Percentiles rank a stretch among this genome's conserved stretches.
Conservation (phyloP, 2,329 filamentous ascomycete genomes). For the Pseudogymnoascus sp. region DNA sequence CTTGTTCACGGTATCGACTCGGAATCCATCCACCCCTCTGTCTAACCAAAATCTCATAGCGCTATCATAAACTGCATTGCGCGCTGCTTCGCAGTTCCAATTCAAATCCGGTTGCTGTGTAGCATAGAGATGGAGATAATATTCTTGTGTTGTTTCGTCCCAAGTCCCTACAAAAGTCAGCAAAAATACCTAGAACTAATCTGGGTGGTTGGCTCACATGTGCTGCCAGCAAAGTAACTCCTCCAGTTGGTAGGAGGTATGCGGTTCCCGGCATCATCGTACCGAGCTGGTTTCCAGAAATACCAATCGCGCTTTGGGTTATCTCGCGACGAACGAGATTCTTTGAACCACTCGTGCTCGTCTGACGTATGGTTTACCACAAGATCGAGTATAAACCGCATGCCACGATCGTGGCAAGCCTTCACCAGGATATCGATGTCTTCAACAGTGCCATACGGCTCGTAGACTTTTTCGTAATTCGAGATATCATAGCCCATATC, state of each 20-base stretch:
- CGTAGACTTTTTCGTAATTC: conserved; percentile 58
- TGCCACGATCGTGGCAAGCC: conserved; percentile 51
- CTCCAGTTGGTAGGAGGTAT: conserved; percentile 69
- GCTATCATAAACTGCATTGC: conserved; percentile 62
- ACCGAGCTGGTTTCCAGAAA: conserved; percentile 52
- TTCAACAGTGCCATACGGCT: conserved; percentile 55
- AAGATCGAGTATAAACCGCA: conserved; percentile 65
- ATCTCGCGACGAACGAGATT: conserved; percentile 41
- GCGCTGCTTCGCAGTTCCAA: conserved; percentile 63
- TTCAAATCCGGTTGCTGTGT: conserved; percentile 74
- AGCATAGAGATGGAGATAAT: conserved; percentile 69
- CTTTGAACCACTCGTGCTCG: conserved; percentile 56
- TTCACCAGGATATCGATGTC: conserved; percentile 56
- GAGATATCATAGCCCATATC: conserved; percentile 66
- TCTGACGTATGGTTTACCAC: conserved; percentile 72
- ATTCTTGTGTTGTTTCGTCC: conserved; percentile 62
- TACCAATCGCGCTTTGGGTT: conserved; percentile 54
- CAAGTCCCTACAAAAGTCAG: conserved; percentile 31
- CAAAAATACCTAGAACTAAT: neutral
- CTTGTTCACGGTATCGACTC: conserved; percentile 66
- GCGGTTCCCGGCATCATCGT: conserved; percentile 47
- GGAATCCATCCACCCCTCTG: conserved; percentile 62
- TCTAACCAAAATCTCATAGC: conserved; percentile 74
- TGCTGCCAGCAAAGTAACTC: conserved; percentile 50
- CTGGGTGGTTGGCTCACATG: conserved; percentile 42